Evolutionary conservation across 1,284 basidiomycete species (phyloP), one percentile per base, ranked within the genome.

Genomic region (Heterobasidion occidentale): DNA sequence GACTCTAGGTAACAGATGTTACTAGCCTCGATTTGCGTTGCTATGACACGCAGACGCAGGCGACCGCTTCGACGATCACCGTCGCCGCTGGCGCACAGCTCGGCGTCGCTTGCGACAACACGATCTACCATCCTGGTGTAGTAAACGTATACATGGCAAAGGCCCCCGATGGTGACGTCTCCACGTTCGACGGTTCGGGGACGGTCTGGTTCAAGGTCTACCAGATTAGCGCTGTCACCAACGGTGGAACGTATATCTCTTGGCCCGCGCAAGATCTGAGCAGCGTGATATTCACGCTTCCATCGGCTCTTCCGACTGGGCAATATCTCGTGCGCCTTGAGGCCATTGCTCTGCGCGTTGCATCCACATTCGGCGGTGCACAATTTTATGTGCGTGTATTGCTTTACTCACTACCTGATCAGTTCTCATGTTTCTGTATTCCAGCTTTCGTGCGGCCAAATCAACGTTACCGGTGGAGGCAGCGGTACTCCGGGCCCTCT

Each of bases 291-390:
- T 79, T 79, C 67, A 74, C 73, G 3, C 54, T 79, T 54, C 77
- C 77, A 7, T 67, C 64, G 55, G 63, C 63, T 46, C 69, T 79
- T 34, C 77, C 78, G 14, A 71, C 63, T 46, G 78, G 77, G 8
- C 72, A 79, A 67, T 76, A 74, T 64, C 68, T 72, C 62, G 71
- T 80, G 59, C 76, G 78, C 51, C 71, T 74, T 62, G 77, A 80
- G 60, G 68, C 75, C 20, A 76, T 78, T 56, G 77, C 77, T 46
- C 62, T 77, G 52, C 75, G 77, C 62, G 60, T 61, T 54, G 67
- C 66, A 12, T 57, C 55, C 46, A 63, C 60, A 14, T 66, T 58
- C 54, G 67, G 65, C 33, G 67, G 68, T 42, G 69, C 67, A 51
- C 67, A 69, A 58, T 67, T 68, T 58, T 68, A 67, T 59, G 61